A percentile compares a stretch with the other conserved stretches of the same genome.
phyloP scores from a whole-genome alignment of 2,329 filamentous ascomycete species.

The Pseudomassariella vexata region DNA sequence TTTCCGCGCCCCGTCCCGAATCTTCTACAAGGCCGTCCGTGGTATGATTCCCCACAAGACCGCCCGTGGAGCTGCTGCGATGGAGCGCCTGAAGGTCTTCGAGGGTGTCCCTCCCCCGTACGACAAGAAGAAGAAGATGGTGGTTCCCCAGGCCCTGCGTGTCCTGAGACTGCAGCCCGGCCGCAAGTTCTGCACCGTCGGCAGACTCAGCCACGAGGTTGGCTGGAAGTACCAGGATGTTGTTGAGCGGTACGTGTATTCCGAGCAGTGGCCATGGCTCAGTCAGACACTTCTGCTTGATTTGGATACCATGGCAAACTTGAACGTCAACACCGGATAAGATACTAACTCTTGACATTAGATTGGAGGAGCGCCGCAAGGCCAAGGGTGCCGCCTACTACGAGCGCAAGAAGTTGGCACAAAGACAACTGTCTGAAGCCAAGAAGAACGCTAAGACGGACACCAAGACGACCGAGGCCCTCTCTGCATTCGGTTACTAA shows the following conservation, averaged over 20 bases:
- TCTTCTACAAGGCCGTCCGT: slow-evolving; percentile 99
- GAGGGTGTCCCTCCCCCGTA: slow-evolving; percentile 98
- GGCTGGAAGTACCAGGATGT: slow-evolving; percentile 99
- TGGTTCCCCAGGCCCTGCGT: slow-evolving; percentile 96
- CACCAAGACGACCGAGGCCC: slow-evolving; percentile 79
- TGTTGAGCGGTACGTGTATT: slow-evolving; percentile 85
- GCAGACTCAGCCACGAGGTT: slow-evolving; percentile 95
- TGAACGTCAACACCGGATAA: no score
- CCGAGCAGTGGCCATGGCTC: no score
- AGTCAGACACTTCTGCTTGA: slow-evolving; percentile 8
- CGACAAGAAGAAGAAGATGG: slow-evolving; percentile 99
- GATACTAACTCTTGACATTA: slow-evolving; percentile 32
- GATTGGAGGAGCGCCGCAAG: slow-evolving; percentile 99
- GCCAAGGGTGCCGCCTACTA: slow-evolving; percentile 99
- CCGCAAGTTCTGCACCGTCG: slow-evolving; percentile 99
- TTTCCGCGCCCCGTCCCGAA: slow-evolving; percentile 97
- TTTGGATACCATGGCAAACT: neutral
- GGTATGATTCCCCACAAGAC: slow-evolving; percentile 99
- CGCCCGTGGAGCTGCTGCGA: slow-evolving; percentile 87
- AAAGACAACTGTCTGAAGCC: slow-evolving; percentile 84
- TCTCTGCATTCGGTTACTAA: slow-evolving; percentile 91
- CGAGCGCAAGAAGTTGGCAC: slow-evolving; percentile 97
- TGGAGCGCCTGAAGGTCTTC: slow-evolving; percentile 99
- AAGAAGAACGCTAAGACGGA: slow-evolving; percentile 88
- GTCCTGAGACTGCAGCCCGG: slow-evolving; percentile 96